phyloP scores from a whole-genome alignment of 345 rosid species.

The Euphorbia lathyris region DNA sequence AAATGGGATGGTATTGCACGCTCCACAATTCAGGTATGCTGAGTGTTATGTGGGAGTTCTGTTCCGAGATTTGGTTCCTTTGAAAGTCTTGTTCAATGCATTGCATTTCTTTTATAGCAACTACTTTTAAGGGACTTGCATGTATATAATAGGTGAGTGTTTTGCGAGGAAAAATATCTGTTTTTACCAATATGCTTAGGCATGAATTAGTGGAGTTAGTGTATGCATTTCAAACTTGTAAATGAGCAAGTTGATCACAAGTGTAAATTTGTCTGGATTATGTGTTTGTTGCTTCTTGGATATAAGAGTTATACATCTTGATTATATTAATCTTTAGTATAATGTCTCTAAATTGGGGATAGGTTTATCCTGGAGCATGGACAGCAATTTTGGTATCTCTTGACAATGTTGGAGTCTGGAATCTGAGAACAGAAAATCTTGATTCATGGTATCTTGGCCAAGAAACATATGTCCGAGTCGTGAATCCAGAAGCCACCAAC shows the following conservation, averaged over 20 bases:
- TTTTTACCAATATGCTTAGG: no score
- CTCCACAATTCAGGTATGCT: conserved; percentile 69
- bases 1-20: conserved; percentile 99
- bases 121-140: not conserved
- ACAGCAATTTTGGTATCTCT: conserved; percentile 83
- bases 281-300: conserved; percentile 6
- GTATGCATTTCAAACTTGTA: no score
- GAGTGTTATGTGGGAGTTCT: not conserved
- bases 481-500: conserved; percentile 89
- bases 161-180: not conserved
- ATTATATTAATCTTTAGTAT: not conserved
- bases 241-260: no score
- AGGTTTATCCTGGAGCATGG: conserved; percentile 99
- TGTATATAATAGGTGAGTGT: not conserved
- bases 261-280: not conserved
- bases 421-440: conserved; percentile 90
- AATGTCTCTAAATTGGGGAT: not conserved
- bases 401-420: conserved; percentile 97
- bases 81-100: not conserved
- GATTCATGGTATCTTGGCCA: conserved; percentile 99
- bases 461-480: conserved; percentile 85
- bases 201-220: not conserved
- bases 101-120: not conserved
- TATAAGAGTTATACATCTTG: no score
- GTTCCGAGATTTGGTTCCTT: not conserved